Percentiles rank a stretch among this genome's conserved stretches.
phyloP scores from a whole-genome alignment of 164 flowering plant species.

The Magnolia officinalis region DNA sequence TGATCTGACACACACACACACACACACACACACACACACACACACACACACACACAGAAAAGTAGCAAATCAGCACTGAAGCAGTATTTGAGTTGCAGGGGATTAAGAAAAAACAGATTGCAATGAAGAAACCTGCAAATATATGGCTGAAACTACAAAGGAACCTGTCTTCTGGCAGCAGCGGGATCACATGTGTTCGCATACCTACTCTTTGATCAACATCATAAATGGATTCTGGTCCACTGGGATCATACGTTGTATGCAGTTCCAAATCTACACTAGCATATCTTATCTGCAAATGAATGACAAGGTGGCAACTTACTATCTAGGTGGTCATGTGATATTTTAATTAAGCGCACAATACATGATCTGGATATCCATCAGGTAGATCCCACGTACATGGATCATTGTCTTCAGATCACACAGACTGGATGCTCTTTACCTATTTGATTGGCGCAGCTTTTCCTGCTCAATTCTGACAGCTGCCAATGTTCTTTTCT shows the following conservation, averaged over 20 bases:
- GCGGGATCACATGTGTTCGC: conserved; percentile 77
- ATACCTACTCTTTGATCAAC: conserved; percentile 64
- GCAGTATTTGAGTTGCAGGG: not conserved
- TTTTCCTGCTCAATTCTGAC: no score
- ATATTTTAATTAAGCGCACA: no score
- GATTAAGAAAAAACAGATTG: not conserved
- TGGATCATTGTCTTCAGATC: no score
- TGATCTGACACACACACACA: conserved; percentile 47
- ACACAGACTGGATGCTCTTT: no score
- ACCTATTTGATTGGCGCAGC: no score
- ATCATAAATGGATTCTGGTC: conserved; percentile 78
- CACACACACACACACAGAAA: no score
- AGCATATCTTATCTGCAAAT: conserved; percentile 71
- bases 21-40: no score
- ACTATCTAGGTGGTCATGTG: no score
- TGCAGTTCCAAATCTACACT: conserved; percentile 84
- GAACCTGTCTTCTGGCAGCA: conserved; percentile 83
- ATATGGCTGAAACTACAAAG: conserved; percentile 95
- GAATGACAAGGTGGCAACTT: not conserved
- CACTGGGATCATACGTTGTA: conserved; percentile 69
- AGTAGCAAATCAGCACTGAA: not conserved
- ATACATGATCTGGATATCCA: no score
- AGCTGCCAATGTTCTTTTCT: no score
- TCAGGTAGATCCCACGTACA: no score
- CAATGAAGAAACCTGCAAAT: conserved; percentile 65